Percentiles rank a stretch among this genome's conserved stretches.
phyloP scores from a whole-genome alignment of 163 green algal genomes.

The Chlorella variabilis region DNA sequence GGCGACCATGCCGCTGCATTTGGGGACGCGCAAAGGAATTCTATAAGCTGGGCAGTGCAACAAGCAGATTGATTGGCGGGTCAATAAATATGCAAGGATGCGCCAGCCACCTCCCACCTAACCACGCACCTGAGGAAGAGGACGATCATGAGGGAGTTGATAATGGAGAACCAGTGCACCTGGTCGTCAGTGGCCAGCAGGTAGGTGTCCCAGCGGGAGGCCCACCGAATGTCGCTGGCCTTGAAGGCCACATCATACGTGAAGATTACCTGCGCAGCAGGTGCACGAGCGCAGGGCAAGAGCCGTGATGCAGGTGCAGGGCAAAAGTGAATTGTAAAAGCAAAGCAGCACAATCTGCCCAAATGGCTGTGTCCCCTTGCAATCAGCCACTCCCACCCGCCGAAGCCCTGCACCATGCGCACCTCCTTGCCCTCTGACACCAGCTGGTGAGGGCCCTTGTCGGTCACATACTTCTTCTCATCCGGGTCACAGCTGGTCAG shows the following conservation, averaged over 20 bases:
- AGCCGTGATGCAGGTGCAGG: no score
- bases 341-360: no score
- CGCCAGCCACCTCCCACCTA: no score
- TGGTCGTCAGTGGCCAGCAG: slow-evolving; percentile 95
- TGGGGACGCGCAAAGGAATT: slow-evolving; percentile 74
- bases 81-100: no score
- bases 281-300: no score
- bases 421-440: slow-evolving; percentile 87
- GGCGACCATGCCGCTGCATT: slow-evolving; percentile 90
- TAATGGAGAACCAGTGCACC: slow-evolving; percentile 95
- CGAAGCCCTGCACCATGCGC: neutral
- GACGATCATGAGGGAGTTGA: slow-evolving; percentile 99
- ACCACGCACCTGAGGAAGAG: slow-evolving; percentile 85
- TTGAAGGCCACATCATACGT: slow-evolving; percentile 96
- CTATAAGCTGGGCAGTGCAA: neutral
- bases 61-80: no score
- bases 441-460: slow-evolving; percentile 77
- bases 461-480: slow-evolving; percentile 79
- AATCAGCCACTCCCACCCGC: no score
- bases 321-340: no score
- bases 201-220: slow-evolving; percentile 98
- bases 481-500: slow-evolving; percentile 85
- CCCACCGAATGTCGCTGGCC: slow-evolving; percentile 93
- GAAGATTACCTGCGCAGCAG: slow-evolving; percentile 74
- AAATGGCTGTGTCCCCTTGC: no score